Percentiles rank a stretch among this genome's conserved stretches.
Evolutionary conservation across 495 filamentous ascomycete genomes (phyloP).

Genomic region (Aspergillus bridgeri): DNA sequence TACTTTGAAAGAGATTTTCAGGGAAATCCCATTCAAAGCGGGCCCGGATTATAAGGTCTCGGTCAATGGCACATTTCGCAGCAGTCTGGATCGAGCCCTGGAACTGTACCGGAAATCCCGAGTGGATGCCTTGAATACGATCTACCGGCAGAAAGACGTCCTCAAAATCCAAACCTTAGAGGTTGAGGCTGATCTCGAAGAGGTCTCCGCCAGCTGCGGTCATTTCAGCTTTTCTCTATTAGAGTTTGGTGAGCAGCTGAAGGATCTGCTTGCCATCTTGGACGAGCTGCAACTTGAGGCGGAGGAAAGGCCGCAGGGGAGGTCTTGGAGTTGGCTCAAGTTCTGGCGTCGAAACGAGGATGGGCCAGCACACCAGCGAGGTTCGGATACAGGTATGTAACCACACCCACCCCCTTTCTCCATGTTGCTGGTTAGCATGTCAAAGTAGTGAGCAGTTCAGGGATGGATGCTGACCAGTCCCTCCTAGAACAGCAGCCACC

Average conservation of each 20-base stretch:
- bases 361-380: constrained; percentile 11
- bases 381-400: constrained; percentile 21
- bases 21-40: constrained; percentile 76
- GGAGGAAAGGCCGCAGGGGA: constrained; percentile 50
- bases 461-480: constrained; percentile 1
- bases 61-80: constrained; percentile 72
- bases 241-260: constrained; percentile 86
- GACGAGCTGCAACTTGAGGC: constrained; percentile 74
- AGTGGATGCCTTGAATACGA: constrained; percentile 65
- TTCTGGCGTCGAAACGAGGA: constrained; percentile 58
- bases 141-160: constrained; percentile 75
- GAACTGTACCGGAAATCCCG: constrained; percentile 71
- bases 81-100: constrained; percentile 75
- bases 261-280: constrained; percentile 73
- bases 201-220: constrained; percentile 91
- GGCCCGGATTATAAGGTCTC: constrained; percentile 62
- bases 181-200: constrained; percentile 90
- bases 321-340: constrained; percentile 83
- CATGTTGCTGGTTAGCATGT: no score
- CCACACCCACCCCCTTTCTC: neutral
- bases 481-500: constrained; percentile 9
- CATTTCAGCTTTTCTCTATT: constrained; percentile 89
- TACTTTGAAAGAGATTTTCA: constrained; percentile 82
- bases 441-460: neutral
- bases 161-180: constrained; percentile 60